Evolutionary conservation across 129 eudicot species (phyloP).

Genomic region (Silybum marianum): DNA sequence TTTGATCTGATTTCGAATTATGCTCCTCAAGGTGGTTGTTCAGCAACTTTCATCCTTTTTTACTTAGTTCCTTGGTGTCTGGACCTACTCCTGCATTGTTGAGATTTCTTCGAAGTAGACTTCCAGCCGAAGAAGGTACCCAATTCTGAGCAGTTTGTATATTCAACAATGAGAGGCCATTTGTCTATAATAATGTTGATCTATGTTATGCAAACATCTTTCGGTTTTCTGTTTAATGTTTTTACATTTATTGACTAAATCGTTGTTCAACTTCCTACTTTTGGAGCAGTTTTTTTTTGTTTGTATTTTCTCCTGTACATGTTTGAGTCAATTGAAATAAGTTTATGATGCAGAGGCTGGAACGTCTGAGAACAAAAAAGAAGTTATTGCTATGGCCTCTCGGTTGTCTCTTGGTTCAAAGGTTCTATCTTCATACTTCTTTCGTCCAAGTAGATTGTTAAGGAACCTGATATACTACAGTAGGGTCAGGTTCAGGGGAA

Average conservation of each 20-base stretch:
- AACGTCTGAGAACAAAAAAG: slow-evolving; percentile 60
- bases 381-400: slow-evolving; percentile 63
- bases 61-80: slow-evolving; percentile 70
- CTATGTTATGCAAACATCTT: slow-evolving; percentile 1
- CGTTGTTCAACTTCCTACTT: slow-evolving; percentile 7
- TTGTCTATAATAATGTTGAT: neutral
- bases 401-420: slow-evolving; percentile 79
- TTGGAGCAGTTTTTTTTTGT: neutral
- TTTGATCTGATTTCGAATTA: slow-evolving; percentile 3
- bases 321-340: slow-evolving; percentile 1
- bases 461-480: neutral
- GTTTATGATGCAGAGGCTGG: slow-evolving; percentile 54
- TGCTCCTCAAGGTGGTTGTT: slow-evolving; percentile 3
- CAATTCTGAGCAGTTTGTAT: slow-evolving; percentile 4
- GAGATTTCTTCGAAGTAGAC: slow-evolving; percentile 88
- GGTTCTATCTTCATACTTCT: slow-evolving; percentile 34
- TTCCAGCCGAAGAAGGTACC: slow-evolving; percentile 94
- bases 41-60: slow-evolving; percentile 18
- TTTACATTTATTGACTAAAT: neutral
- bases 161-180: neutral
- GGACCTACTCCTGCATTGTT: slow-evolving; percentile 97
- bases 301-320: slow-evolving; percentile 1
- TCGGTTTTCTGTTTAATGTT: neutral
- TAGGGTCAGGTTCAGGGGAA: too few relatives aligned
- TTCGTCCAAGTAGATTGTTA: neutral